Percentiles rank a stretch among this genome's conserved stretches.
phyloP scores from a whole-genome alignment of 257 asterid genomes.

The Haberlea rhodopensis region DNA sequence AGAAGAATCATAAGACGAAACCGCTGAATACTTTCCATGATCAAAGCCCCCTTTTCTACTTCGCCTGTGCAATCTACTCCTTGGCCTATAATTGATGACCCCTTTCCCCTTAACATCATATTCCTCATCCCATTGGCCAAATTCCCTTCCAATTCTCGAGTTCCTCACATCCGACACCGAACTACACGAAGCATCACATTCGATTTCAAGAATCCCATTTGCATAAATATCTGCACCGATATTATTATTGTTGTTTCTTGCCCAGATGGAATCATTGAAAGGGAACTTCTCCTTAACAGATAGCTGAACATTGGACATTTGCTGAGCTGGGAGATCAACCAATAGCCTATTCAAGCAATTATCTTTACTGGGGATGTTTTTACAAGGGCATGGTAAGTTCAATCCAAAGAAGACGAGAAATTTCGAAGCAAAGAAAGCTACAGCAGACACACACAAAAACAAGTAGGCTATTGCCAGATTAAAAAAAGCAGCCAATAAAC shows the following conservation, averaged over 20 bases:
- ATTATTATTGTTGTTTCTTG: conserved; percentile 19
- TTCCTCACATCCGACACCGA: conserved; percentile 49
- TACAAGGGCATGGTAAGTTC: conserved; percentile 75
- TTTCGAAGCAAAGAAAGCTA: conserved; percentile 55
- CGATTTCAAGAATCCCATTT: conserved; percentile 46
- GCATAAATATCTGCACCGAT: conserved; percentile 27
- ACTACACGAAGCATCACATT: conserved; percentile 65
- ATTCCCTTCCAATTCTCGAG: conserved; percentile 28
- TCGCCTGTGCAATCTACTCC: conserved; percentile 47
- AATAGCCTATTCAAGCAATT: conserved; percentile 57
- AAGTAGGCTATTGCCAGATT: conserved; percentile 76
- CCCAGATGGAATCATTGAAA: conserved; percentile 39
- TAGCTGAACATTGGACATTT: conserved; percentile 53
- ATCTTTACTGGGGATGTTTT: conserved; percentile 32
- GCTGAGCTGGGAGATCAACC: conserved; percentile 58
- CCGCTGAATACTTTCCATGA: conserved; percentile 39
- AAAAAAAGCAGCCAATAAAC: conserved; percentile 74
- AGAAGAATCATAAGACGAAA: conserved; percentile 45
- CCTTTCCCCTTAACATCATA: conserved; percentile 70
- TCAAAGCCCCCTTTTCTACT: conserved; percentile 28
- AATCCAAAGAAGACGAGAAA: conserved; percentile 70
- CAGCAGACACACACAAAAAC: conserved; percentile 67
- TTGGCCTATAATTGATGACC: conserved; percentile 39
- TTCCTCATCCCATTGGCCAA: conserved; percentile 32
- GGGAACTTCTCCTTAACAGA: conserved; percentile 61